A percentile compares a stretch with the other conserved stretches of the same genome.
Evolutionary conservation across 345 rosid species (phyloP).

Genomic region (Bretschneidera sinensis): DNA sequence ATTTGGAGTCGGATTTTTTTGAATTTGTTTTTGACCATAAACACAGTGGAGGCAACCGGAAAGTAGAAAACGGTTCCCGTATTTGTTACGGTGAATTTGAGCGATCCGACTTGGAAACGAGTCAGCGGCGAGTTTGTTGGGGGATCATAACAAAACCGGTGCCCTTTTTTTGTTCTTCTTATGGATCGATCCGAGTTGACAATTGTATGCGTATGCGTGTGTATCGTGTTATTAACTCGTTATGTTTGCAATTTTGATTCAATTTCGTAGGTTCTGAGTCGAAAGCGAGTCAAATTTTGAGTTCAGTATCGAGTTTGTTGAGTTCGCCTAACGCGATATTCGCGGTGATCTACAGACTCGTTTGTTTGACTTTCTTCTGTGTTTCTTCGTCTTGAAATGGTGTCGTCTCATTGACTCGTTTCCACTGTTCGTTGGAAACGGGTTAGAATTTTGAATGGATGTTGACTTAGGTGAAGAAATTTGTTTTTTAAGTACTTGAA

Average conservation of each 20-base stretch:
- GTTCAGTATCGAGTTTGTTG: neutral
- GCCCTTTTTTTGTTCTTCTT: too few species aligned
- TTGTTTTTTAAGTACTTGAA: neutral
- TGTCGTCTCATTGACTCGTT: neutral
- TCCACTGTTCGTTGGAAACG: neutral
- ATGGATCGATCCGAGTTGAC: too few species aligned
- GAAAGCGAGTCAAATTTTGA: neutral
- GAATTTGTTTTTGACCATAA: neutral
- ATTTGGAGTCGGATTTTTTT: too few species aligned
- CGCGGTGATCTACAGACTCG: neutral
- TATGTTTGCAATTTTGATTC: neutral
- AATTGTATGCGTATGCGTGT: too few species aligned
- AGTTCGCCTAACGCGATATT: neutral
- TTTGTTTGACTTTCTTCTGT: neutral
- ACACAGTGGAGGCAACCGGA: neutral
- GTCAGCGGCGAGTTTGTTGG: too few species aligned
- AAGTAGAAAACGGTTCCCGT: neutral
- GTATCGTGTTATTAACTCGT: too few species aligned
- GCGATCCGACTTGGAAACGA: constrained; percentile 15
- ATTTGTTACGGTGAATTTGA: neutral
- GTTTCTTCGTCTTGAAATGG: neutral
- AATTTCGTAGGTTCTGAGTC: neutral
- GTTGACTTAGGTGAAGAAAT: neutral
- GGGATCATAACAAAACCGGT: too few species aligned
- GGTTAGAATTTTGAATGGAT: neutral